Base-by-base conservation (phyloP, 768 basidiomycete species). In the Tephrocybe rancida region DNA sequence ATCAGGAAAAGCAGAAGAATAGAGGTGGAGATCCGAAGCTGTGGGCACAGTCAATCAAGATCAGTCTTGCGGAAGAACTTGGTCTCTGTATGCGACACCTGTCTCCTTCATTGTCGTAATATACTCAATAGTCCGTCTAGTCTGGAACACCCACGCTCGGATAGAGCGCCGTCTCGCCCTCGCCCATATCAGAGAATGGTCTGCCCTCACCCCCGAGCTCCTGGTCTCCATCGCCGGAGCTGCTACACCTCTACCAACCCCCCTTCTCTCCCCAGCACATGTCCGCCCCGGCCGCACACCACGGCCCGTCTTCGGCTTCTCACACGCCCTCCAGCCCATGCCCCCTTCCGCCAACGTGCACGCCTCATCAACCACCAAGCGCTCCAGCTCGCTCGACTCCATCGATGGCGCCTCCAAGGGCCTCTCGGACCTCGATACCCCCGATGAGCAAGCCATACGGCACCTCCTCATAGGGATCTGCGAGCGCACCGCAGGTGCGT, bases 61-160 rank as follows among this genome's bases (percentile, higher is more conserved):
- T 92, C 24, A 87, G 82, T 64, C 77, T 84, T 6, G 86, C 88
- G 2, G 88, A 92, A 68, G 90, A 92, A 64, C 74, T 92, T 25
- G 85, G 71, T 2, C 78, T 91, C 46, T 90, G 89, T 90, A 61
- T 58, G 84, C 73, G 2, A 9, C 18, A 37, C 52, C 29, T 24
- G n/a, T 4, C 22, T 32, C 5, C 39, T 19, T 27, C 3, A 32
- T 3, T 52, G 29, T 42, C n/a, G 7, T 19, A 16, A 6, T 37
- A 37, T 16, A 18, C 21, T 26, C 5, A 13, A 3, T 22, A 30
- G 26, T 21, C 21, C 26, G 0, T 24, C 35, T 41, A 90, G 88
- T 92, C 69, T 92, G 90, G 90, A 92, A 92, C 62, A 85, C 78
- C 0, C 86, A 90, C 63, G 66, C 79, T n/a, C 81, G 87, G 3